Evolutionary conservation across 2,329 filamentous ascomycete genomes (phyloP), one percentile per base, ranked within the genome.

Genomic region (Calonectria fujianensis): DNA sequence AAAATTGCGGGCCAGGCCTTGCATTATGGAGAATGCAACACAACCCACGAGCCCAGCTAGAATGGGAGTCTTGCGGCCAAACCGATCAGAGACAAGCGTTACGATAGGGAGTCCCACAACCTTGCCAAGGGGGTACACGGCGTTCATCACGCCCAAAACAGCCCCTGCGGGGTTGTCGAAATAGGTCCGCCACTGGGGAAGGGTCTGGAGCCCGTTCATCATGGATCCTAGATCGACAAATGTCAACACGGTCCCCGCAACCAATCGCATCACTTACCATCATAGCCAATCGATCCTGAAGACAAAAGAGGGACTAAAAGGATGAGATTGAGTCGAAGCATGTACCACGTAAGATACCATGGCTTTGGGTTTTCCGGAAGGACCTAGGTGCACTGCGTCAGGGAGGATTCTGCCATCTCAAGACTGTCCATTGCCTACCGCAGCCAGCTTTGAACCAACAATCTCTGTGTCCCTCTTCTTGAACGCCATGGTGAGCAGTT

Each of bases 201-300:
- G 80, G 9, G 86, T 82, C 68, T 88, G 86, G 1, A 88, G 81
- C 18, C 86, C 86, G 71, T 88, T 88, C 84, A 86, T 86, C 70
- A 88, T 82, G 3, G 84, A 85, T 9, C 83, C 83, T 79, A 9
- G 4, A 39, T 18, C 1, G 13, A 27, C 1, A 18, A 18, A 2
- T 3, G 24, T 61, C 14, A 61, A 27, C n/a, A 18, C 13, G 31
- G 27, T 51, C 4, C 32, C 10, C 16, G 13, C 6, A 18, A 16
- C 10, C 4, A 16, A 24, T 59, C 24, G 57, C 14, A 29, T 14
- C 16, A 65, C 75, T 39, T 76, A 84, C 85, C 86, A 82, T 88
- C 86, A 66, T 86, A 88, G 18, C 87, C 87, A 32, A 82, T 82
- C 9, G 85, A 83, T 2, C 84, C 82, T 0, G 86, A 85, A 1